These are phyloP conservation scores for Claviceps africana DNA, from an alignment of 2,329 filamentous ascomycete species.

Conservation along the genomic window DNA sequence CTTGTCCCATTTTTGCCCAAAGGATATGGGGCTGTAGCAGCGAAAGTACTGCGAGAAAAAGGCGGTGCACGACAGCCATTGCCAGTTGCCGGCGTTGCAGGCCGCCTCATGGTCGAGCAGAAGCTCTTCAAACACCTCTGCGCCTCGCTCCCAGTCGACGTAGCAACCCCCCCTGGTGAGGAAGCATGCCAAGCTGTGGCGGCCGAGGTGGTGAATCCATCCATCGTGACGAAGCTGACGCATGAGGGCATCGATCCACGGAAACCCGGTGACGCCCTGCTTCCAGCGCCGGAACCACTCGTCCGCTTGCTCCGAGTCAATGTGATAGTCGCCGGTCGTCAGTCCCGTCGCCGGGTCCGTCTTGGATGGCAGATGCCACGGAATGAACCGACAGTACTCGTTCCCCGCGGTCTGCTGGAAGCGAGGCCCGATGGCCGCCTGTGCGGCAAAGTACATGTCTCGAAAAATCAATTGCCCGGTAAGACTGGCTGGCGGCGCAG, in stretches of 20 bases:
- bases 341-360: constrained; percentile 28
- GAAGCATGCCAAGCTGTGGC: constrained; percentile 68
- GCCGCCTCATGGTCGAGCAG: constrained; percentile 62
- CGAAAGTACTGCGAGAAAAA: constrained; percentile 62
- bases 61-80: constrained; percentile 62
- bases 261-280: constrained; percentile 56
- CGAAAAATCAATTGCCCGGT: constrained; percentile 62
- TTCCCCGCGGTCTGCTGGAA: constrained; percentile 56
- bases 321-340: constrained; percentile 45
- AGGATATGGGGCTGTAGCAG: constrained; percentile 56
- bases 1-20: constrained; percentile 64
- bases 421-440: constrained; percentile 49
- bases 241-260: constrained; percentile 73
- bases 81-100: constrained; percentile 65
- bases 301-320: constrained; percentile 50
- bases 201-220: constrained; percentile 68
- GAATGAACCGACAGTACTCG: constrained; percentile 55
- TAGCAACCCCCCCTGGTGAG: constrained; percentile 69
- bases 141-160: constrained; percentile 64
- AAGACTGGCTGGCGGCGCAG: constrained; percentile 52
- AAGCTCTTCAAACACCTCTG: constrained; percentile 64
- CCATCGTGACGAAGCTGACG: constrained; percentile 56
- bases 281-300: constrained; percentile 56
- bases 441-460: constrained; percentile 73
- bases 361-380: constrained; percentile 61